These are phyloP conservation scores for Schizothecium vesticola DNA, from an alignment of 495 filamentous ascomycete species.

Conservation along the genomic window DNA sequence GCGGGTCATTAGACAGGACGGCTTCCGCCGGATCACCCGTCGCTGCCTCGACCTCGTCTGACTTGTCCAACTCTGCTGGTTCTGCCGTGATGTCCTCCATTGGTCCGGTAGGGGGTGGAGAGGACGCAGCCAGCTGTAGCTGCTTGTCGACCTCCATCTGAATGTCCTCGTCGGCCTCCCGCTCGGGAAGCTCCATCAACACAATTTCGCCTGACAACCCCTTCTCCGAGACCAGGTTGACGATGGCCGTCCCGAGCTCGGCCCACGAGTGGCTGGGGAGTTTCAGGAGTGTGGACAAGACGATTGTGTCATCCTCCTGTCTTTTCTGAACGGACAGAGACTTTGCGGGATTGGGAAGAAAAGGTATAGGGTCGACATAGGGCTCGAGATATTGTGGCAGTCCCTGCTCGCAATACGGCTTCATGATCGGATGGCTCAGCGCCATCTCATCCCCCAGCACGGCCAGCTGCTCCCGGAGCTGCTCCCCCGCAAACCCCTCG, in stretches of 20 bases:
- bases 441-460: slow-evolving; percentile 69
- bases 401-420: slow-evolving; percentile 54
- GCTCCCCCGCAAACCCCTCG: slow-evolving; percentile 75
- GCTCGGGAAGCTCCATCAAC: slow-evolving; percentile 32
- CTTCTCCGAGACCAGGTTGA: slow-evolving; percentile 24
- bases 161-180: slow-evolving; percentile 29
- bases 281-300: slow-evolving; percentile 45
- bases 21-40: slow-evolving; percentile 15
- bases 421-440: slow-evolving; percentile 61
- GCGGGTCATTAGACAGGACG: slow-evolving; percentile 13
- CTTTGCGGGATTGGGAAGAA: slow-evolving; percentile 55
- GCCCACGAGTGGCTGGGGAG: slow-evolving; percentile 36
- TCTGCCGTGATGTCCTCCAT: slow-evolving; percentile 1
- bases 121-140: slow-evolving; percentile 16
- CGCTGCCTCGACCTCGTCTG: slow-evolving; percentile 8
- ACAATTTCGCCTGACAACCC: slow-evolving; percentile 33
- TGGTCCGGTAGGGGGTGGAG: background rate
- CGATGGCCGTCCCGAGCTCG: slow-evolving; percentile 37
- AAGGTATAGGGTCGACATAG: slow-evolving; percentile 71
- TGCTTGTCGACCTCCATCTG: slow-evolving; percentile 38
- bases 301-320: slow-evolving; percentile 43
- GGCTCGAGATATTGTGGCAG: slow-evolving; percentile 58
- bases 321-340: slow-evolving; percentile 24
- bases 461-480: slow-evolving; percentile 61
- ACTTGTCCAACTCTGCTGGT: slow-evolving; percentile 11